Percentiles rank a stretch among this genome's conserved stretches.
Evolutionary conservation across 768 basidiomycete genomes (phyloP).

Genomic region (Pleurotus tuoliensis): DNA sequence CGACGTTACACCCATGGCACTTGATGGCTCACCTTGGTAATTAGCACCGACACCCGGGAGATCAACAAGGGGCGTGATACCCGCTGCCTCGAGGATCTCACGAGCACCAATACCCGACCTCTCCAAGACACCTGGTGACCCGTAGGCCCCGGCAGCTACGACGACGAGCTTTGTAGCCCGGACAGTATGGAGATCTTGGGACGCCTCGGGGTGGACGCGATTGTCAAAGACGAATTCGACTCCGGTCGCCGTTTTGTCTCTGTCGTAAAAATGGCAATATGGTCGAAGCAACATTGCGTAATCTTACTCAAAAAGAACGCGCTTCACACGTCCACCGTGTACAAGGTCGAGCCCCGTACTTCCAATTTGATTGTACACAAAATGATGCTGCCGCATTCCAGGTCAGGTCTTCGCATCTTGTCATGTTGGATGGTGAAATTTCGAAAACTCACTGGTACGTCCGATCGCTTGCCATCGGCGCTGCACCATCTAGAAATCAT

Average conservation of each 20-base stretch:
- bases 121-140: constrained; percentile 41
- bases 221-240: constrained; percentile 14
- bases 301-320: constrained; percentile 21
- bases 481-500: neutral
- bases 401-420: constrained; percentile 3
- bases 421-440: neutral
- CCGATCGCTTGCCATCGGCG: constrained; percentile 1
- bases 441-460: neutral
- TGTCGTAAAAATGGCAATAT: constrained; percentile 11
- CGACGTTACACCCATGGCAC: too few relatives aligned
- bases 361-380: constrained; percentile 18
- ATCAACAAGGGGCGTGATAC: constrained; percentile 27
- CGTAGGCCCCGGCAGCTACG: constrained; percentile 34
- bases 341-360: constrained; percentile 20
- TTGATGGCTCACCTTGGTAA: constrained; percentile 7
- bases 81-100: constrained; percentile 21
- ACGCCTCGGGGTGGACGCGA: constrained; percentile 11
- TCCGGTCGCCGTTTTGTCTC: constrained; percentile 12
- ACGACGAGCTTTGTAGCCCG: constrained; percentile 32
- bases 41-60: constrained; percentile 41
- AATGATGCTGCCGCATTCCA: constrained; percentile 18
- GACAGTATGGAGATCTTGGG: constrained; percentile 7
- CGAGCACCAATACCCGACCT: constrained; percentile 41
- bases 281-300: neutral
- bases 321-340: constrained; percentile 18